Base-by-base conservation (phyloP, 257 asterid species). In the Penstemon davidsonii region DNA sequence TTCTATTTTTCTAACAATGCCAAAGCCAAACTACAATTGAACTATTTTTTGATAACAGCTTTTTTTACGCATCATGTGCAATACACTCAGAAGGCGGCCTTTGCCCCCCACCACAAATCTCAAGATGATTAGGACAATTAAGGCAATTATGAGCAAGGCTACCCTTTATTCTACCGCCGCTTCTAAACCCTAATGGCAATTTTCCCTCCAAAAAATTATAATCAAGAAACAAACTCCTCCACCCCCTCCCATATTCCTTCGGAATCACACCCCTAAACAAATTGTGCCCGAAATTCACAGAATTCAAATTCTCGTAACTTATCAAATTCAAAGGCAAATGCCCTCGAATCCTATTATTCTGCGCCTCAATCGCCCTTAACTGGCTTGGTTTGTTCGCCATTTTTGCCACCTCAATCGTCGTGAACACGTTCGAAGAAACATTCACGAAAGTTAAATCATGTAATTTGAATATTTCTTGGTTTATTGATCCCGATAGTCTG, bases 141-240 rank as follows among this genome's bases (percentile, higher is more conserved):
- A 84, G 76, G 60, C 89, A 84, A 60, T 84, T 84, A 8, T 74
- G 86, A 3, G 79, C 85, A 53, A 84, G 59, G 69, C 83, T 84
- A 5, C 83, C 86, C n/a, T 41, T 76, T 0, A 62, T 25, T 9
- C 55, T 72, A 5, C 47, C 38, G 4, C 39, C 18, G 7, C 8
- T 25, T 25, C 33, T 7, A 52, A 76, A 76, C 50, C 67, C 79
- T 1, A 18, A 4, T 0, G 89, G 89, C 65, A 80, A 42, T 2
- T 44, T 38, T 61, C 89, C 89, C 75, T 81, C 79, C 12, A 84
- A 78, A 62, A 64, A 63, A 46, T 84, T 84, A 45, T 74, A 71
- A 2, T 84, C 85, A 55, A 84, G 55, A 43, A 67, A 76, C 41
- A 84, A 39, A 41, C 60, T 69, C 59, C 71, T 76, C 89, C 86